Conservation (phyloP, 495 filamentous ascomycete genomes). For the Elasticomyces elasticus region DNA sequence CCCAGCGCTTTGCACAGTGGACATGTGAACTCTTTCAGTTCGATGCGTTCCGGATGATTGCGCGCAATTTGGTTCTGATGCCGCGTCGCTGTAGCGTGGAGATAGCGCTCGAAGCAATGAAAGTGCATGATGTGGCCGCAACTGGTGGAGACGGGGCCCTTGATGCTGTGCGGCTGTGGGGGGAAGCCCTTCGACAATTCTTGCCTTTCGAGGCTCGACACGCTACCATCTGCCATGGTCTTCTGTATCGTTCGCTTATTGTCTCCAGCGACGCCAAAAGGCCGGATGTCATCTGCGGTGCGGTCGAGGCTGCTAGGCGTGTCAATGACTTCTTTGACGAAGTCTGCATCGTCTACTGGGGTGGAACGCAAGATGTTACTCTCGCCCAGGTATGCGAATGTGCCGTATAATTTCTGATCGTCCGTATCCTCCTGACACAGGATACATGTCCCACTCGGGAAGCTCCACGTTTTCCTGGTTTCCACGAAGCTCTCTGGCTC, state of each 20-base stretch:
- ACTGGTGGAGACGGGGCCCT: conserved; percentile 79
- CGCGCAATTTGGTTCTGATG: conserved; percentile 87
- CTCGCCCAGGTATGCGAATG: conserved; percentile 78
- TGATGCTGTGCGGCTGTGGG: conserved; percentile 43
- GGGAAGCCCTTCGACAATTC: conserved; percentile 84
- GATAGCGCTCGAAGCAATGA: conserved; percentile 85
- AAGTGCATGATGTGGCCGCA: conserved; percentile 99
- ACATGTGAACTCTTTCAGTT: conserved; percentile 81
- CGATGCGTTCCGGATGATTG: conserved; percentile 72
- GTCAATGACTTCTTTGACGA: conserved; percentile 68
- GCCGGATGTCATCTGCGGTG: conserved; percentile 68
- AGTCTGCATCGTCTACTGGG: conserved; percentile 66
- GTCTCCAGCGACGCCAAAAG: conserved; percentile 80
- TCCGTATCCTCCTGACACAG: conserved; percentile 93
- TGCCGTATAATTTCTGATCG: conserved; percentile 79
- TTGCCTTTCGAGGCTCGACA: conserved; percentile 63
- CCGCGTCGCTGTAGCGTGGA: conserved; percentile 65
- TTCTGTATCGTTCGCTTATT: conserved; percentile 71
- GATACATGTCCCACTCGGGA: conserved; percentile 89
- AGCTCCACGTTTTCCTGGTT: conserved; percentile 73
- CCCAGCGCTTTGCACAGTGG: conserved; percentile 97
- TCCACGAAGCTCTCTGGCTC: conserved; percentile 33
- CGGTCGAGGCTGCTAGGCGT: conserved; percentile 74
- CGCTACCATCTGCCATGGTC: conserved; percentile 57
- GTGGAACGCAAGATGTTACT: conserved; percentile 84